phyloP scores from a whole-genome alignment of 768 basidiomycete genomes.

The Leccinum aurantiacum region DNA sequence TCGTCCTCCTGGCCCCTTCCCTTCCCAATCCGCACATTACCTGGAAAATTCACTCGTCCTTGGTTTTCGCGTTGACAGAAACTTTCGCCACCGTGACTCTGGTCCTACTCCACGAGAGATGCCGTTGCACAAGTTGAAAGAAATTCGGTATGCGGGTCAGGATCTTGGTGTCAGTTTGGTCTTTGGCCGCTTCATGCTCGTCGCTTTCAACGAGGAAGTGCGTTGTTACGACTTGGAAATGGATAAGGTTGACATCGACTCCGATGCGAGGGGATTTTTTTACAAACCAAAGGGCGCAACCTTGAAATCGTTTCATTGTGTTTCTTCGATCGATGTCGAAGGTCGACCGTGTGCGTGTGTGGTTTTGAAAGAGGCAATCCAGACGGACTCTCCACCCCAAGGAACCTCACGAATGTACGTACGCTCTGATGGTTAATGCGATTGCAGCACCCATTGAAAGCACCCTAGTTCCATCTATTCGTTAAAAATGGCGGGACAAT shows the following conservation, averaged over 20 bases:
- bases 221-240: slow-evolving; percentile 15
- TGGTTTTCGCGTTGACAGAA: slow-evolving; percentile 5
- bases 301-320: slow-evolving; percentile 7
- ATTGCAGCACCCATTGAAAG: background rate
- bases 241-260: too few species aligned
- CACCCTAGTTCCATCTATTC: slow-evolving; percentile 9
- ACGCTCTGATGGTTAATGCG: too few species aligned
- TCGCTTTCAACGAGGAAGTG: slow-evolving; percentile 13
- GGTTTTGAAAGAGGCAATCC: slow-evolving; percentile 6
- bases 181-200: slow-evolving; percentile 13
- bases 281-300: background rate
- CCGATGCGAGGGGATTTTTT: slow-evolving; percentile 3
- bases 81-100: background rate
- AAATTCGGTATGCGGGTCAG: slow-evolving; percentile 8
- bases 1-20: slow-evolving; percentile 20
- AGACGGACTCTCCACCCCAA: background rate
- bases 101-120: background rate
- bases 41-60: slow-evolving; percentile 16
- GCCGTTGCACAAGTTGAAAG: background rate
- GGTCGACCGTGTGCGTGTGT: slow-evolving; percentile 17
- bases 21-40: slow-evolving; percentile 12
- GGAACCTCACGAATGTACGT: slow-evolving; percentile 6
- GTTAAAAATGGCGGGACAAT: slow-evolving; percentile 2
- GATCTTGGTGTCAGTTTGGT: background rate
- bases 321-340: slow-evolving; percentile 12